phyloP scores from a whole-genome alignment of 2,329 filamentous ascomycete species.

The Fusarium veterinarium region DNA sequence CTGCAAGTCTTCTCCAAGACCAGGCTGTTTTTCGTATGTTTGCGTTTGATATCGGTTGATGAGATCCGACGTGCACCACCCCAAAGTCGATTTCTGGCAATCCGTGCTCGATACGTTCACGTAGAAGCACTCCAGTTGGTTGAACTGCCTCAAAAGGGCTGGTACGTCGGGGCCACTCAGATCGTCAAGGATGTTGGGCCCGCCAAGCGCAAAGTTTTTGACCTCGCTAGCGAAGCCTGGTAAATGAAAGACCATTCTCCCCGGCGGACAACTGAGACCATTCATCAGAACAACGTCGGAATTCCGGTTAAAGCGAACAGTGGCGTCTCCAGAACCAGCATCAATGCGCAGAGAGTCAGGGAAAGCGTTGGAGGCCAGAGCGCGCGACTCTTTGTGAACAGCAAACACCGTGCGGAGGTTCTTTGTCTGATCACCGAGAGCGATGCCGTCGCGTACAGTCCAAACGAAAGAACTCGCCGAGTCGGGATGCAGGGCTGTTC shows the following conservation, averaged over 20 bases:
- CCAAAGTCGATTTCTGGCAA: slow-evolving; percentile 25
- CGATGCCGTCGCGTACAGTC: slow-evolving; percentile 38
- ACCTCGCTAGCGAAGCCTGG: slow-evolving; percentile 47
- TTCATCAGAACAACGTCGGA: slow-evolving; percentile 48
- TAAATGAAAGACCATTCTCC: slow-evolving; percentile 34
- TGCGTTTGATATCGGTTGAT: slow-evolving; percentile 45
- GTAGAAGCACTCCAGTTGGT: slow-evolving; percentile 46
- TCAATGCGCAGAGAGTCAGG: slow-evolving; percentile 50
- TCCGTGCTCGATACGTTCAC: slow-evolving; percentile 12
- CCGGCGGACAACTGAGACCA: not conserved
- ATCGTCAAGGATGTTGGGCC: not conserved
- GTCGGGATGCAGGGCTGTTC: slow-evolving; percentile 16
- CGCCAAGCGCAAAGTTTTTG: slow-evolving; percentile 44
- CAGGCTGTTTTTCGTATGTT: slow-evolving; percentile 42
- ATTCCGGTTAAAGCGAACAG: slow-evolving; percentile 47
- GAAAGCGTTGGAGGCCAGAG: slow-evolving; percentile 45
- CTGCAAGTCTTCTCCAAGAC: slow-evolving; percentile 41
- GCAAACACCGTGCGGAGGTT: slow-evolving; percentile 48
- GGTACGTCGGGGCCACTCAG: not conserved
- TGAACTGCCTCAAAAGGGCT: slow-evolving; percentile 27
- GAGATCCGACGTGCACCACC: slow-evolving; percentile 50
- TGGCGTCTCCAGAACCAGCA: slow-evolving; percentile 34
- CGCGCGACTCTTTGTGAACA: slow-evolving; percentile 52
- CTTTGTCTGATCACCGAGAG: slow-evolving; percentile 46
- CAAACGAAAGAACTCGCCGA: slow-evolving; percentile 7